Base-by-base conservation (phyloP, 352 stramenopile genomes). In the Globisporangium nunn region DNA sequence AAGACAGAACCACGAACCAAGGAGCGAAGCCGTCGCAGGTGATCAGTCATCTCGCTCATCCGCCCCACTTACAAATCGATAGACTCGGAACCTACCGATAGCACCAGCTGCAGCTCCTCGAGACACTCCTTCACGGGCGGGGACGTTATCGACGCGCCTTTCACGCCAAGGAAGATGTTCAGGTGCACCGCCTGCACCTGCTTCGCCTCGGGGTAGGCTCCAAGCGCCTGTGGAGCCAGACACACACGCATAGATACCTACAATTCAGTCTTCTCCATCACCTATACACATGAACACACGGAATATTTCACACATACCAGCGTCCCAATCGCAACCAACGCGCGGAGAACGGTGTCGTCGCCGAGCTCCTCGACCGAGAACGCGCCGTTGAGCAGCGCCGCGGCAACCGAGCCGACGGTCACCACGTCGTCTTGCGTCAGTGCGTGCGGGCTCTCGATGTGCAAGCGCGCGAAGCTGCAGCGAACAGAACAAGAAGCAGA, bases 261-360 rank as follows among this genome's bases (percentile, higher is more conserved):
- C 23, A 23, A 23, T 23, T 23, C 23, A 23, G 23, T 23, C 23
- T 23, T 23, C 23, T n/a, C 37, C 37, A 17, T 43, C 37, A 17
- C 11, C 5, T 12, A 17, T 12, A 43, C 11, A 3, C 1, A 14
- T 10, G 12, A 6, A 11, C 33, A 40, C 29, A 28, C 14, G 2
- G 15, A 33, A 6, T 7, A 0, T 3, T 4, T 17, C 23, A 49
- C 45, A n/a, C 75, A 47, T 78, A 90, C 80, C 46, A 93, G 56
- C 3, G 81, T 86, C 29, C 79, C 84, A 35, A 92, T 73, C 5
- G 81, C 60, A 31, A 89, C 69, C 17, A 93, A 61, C 8, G 71
- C 72, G 50, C 84, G 81, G 50, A 91, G 63, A 50, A 92, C 74
- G 5, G 80, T 75, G 55, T 93, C 81, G 57, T 93, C 81, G n/a